Base-by-base conservation (phyloP, 169 alveolate species). In the Eimeria necatrix region DNA sequence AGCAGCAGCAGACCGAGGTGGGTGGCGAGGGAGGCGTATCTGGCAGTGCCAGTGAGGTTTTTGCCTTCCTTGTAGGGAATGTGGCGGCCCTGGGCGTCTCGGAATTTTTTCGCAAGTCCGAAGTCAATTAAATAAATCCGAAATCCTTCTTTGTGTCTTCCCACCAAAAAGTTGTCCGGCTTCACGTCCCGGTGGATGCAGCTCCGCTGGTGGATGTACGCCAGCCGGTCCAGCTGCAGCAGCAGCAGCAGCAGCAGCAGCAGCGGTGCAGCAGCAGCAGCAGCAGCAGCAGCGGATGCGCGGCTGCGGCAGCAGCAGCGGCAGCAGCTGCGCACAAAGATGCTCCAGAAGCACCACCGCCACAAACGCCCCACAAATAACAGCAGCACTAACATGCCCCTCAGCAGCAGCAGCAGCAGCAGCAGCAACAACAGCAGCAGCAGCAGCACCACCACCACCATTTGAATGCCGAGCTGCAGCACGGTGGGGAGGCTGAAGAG, bases 1-100 rank as follows among this genome's bases (percentile, higher is more conserved):
- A n/a, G n/a, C n/a, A n/a, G n/a, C n/a, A n/a, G 16, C 59, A 22
- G 56, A 71, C 99, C 99, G 95, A 98, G 95, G 96, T 99, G 99
- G 16, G 99, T 99, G 95, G 98, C 98, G 41, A 99, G 98, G 60
- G 99, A 97, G 48, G 99, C 99, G 96, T 99, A 99, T 73, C 99
- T 96, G 22, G 99, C 99, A 49, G 99, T 98, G 4, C 99, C 99
- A 32, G 99, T 99, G 73, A 99, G 98, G 94, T 98, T 98, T 93
- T 99, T 98, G 10, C 99, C 99, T 95, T 98, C 99, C 68, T 99
- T 98, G 96, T 98, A 99, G 49, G 99, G 99, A 73, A 99, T 99
- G 96, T 99, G 99, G 86, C 98, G 98, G 95, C 99, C 98, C 94
- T 97, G 98, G 90, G 98, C 97, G 96, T 97, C 99, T 91, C 99